phyloP scores from a whole-genome alignment of 257 asterid genomes.

The Ballota nigra region DNA sequence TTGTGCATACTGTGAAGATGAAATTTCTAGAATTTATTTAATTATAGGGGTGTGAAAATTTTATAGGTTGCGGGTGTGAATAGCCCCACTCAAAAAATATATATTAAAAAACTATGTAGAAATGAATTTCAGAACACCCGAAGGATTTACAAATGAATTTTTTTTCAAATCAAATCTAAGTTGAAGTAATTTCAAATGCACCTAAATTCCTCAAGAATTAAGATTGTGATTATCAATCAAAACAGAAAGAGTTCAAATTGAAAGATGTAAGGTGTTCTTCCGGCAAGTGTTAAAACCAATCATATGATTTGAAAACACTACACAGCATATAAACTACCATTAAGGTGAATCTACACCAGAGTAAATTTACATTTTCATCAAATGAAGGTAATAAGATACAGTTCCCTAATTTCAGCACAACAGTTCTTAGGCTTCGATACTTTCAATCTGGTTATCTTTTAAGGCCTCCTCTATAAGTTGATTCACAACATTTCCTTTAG shows the following conservation, averaged over 20 bases:
- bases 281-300: neutral
- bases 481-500: conserved; percentile 51
- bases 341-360: neutral
- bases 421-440: conserved; percentile 13
- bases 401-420: neutral
- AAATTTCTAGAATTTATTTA: no score
- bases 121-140: neutral
- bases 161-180: no score
- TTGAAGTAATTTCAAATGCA: no score
- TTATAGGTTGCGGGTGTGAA: no score
- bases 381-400: neutral
- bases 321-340: neutral
- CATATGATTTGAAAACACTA: neutral
- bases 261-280: neutral
- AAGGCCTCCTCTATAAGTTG: conserved; percentile 39
- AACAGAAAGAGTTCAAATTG: neutral
- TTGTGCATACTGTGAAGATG: no score
- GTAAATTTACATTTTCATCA: neutral
- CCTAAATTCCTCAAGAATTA: neutral
- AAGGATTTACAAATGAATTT: neutral
- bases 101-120: no score
- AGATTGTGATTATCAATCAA: neutral
- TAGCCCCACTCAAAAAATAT: no score
- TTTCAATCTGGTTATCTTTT: conserved; percentile 14
- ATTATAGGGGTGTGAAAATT: no score